Evolutionary conservation across 495 filamentous ascomycete species (phyloP), one percentile per base, ranked within the genome.

Genomic region (Platismatia glauca): DNA sequence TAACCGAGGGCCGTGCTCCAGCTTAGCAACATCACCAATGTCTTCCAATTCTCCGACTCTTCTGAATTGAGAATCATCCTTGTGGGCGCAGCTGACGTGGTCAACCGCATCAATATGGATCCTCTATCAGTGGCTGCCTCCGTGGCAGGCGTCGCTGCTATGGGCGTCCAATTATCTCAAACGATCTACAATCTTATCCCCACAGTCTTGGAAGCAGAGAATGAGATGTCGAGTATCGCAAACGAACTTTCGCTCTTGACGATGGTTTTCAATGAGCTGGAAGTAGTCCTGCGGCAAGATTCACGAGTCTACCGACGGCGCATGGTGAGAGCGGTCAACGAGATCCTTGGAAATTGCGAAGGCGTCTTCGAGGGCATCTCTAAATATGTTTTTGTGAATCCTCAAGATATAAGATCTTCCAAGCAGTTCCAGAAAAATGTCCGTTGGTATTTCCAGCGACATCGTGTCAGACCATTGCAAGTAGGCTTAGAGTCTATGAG

Each of bases 81-180:
- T 46, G 9, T 52, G 24, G 31, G 24, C 48, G 55, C 55, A 31
- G 22, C 24, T 15, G 56, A 58, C 20, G 56, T 13, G 16, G 15
- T 43, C 24, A 16, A 31, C 7, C 35, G 33, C 37, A 5, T 18
- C 6, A 13, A 31, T 27, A 58, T 58, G 56, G 56, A 58, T 31
- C 35, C 22, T 33, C 18, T 58, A 18, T 29, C 37, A 4, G 37
- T 43, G 22, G 56, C 56, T 58, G 11, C 37, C 56, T 43, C 35
- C 7, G 56, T 43, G 7, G 56, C 56, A 18, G 56, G n/a, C 7
- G 56, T 58, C 56, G 34, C 56, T 43, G 37, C 35, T 7, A 27
- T 22, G 22, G 56, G 56, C 34, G 15, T 29, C 18, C 56, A 43
- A 18, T 18, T 38, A 33, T 58, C 56, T 43, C 56, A 58, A 58